Conservation (phyloP, 257 asterid species). For the Plectranthus barbatus region DNA sequence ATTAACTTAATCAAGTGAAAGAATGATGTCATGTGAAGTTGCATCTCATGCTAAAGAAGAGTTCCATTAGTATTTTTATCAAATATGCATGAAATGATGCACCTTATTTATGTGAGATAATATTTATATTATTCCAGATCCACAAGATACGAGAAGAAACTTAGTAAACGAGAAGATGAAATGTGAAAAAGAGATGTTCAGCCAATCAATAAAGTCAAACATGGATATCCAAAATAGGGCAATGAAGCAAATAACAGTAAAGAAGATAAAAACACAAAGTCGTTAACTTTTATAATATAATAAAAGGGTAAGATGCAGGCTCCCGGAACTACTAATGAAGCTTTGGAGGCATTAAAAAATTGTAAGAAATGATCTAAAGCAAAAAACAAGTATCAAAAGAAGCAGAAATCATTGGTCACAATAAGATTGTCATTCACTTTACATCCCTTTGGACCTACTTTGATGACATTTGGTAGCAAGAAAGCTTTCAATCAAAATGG, state of each 20-base stretch:
- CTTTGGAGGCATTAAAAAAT: constrained; percentile 38
- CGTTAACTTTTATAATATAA: constrained; percentile 17
- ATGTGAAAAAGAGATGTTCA: constrained; percentile 16
- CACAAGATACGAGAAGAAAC: constrained; percentile 6
- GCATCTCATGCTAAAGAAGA: background rate
- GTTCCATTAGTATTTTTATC: background rate
- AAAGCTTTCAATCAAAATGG: constrained; percentile 51
- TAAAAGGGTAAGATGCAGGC: constrained; percentile 28
- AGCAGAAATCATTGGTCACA: constrained; percentile 44
- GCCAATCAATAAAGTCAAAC: constrained; percentile 41
- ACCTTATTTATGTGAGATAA: background rate
- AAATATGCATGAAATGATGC: background rate
- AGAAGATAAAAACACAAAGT: constrained; percentile 18
- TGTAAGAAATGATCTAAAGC: constrained; percentile 30
- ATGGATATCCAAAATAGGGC: constrained; percentile 29
- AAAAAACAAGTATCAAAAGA: constrained; percentile 45
- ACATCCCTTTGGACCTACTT: constrained; percentile 27
- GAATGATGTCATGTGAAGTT: background rate
- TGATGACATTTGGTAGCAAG: constrained; percentile 24
- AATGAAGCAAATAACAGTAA: constrained; percentile 12
- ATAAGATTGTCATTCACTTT: constrained; percentile 27
- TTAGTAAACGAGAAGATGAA: background rate
- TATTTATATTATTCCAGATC: constrained; percentile 8
- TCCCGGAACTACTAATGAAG: constrained; percentile 22
- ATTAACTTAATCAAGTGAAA: background rate